Evolutionary conservation across 2,329 filamentous ascomycete genomes (phyloP).

Genomic region (Aspergillus viridinutans): DNA sequence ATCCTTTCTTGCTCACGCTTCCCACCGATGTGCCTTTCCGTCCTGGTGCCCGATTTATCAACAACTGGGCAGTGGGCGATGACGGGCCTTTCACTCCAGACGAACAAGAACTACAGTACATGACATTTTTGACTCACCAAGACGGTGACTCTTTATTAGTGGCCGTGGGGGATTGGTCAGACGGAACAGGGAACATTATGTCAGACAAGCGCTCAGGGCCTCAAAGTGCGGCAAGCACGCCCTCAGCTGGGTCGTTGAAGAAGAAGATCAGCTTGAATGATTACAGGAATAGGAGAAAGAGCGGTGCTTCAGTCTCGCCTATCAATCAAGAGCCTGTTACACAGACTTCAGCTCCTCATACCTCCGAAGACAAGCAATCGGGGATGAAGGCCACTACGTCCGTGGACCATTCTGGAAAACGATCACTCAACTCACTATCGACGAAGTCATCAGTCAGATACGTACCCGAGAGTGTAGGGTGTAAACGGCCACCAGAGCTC

Average conservation of each 20-base stretch:
- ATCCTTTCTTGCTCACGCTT: slow-evolving; percentile 45
- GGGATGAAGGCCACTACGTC: slow-evolving; percentile 14
- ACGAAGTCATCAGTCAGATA: slow-evolving; percentile 11
- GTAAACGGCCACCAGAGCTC: slow-evolving; percentile 26
- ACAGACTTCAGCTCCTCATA: slow-evolving; percentile 14
- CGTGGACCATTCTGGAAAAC: slow-evolving; percentile 14
- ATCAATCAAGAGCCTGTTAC: slow-evolving; percentile 18
- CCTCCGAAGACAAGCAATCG: slow-evolving; percentile 18
- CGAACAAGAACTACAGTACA: slow-evolving; percentile 59
- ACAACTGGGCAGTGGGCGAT: slow-evolving; percentile 45
- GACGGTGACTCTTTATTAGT: slow-evolving; percentile 50
- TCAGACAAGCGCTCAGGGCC: slow-evolving; percentile 37
- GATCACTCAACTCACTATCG: slow-evolving; percentile 5
- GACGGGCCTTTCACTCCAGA: slow-evolving; percentile 51
- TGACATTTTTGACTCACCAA: slow-evolving; percentile 59
- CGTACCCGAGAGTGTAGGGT: slow-evolving; percentile 15
- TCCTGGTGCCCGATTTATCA: slow-evolving; percentile 39
- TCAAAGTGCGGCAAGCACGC: slow-evolving; percentile 38
- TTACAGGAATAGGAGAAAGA: slow-evolving; percentile 55
- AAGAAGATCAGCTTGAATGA: slow-evolving; percentile 61
- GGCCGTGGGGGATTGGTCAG: slow-evolving; percentile 52
- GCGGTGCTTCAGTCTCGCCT: slow-evolving; percentile 24
- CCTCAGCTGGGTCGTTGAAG: slow-evolving; percentile 43
- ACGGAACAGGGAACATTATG: slow-evolving; percentile 45
- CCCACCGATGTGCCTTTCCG: slow-evolving; percentile 45